phyloP scores from a whole-genome alignment of 306 rosid species.

The Pyrus betulifolia region DNA sequence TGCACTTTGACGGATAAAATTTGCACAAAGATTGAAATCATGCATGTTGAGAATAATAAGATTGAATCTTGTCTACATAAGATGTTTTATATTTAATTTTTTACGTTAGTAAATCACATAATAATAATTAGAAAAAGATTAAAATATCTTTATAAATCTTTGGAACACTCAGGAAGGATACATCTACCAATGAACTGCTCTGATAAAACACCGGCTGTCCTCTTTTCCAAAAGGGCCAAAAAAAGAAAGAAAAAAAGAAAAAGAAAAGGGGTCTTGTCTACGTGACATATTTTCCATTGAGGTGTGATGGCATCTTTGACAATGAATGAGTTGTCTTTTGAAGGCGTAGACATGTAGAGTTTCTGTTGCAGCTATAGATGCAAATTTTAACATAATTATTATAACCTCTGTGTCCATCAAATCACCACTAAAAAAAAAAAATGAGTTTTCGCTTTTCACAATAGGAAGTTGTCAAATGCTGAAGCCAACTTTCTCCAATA shows the following conservation, averaged over 20 bases:
- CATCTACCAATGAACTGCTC: no score
- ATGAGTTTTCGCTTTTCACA: neutral
- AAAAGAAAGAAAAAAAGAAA: no score
- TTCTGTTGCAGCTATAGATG: neutral
- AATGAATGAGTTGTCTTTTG: neutral
- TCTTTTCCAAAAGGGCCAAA: no score
- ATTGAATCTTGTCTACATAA: neutral
- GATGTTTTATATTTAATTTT: no score
- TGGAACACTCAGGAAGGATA: fast-evolving
- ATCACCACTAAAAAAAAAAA: neutral
- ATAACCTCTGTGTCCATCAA: neutral
- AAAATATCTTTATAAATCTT: no score
- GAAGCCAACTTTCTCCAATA: neutral
- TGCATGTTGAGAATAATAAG: neutral
- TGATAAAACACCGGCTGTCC: no score
- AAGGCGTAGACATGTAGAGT: neutral
- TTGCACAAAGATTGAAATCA: neutral
- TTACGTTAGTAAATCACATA: fast-evolving
- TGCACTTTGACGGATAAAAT: neutral
- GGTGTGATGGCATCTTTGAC: conserved; percentile 18
- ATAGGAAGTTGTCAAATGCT: neutral
- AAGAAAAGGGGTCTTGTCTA: neutral
- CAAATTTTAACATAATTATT: neutral
- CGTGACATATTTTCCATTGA: neutral
- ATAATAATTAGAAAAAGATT: fast-evolving